Conservation (phyloP, 108 stramenopile species). For the Nitzschia sp. region DNA sequence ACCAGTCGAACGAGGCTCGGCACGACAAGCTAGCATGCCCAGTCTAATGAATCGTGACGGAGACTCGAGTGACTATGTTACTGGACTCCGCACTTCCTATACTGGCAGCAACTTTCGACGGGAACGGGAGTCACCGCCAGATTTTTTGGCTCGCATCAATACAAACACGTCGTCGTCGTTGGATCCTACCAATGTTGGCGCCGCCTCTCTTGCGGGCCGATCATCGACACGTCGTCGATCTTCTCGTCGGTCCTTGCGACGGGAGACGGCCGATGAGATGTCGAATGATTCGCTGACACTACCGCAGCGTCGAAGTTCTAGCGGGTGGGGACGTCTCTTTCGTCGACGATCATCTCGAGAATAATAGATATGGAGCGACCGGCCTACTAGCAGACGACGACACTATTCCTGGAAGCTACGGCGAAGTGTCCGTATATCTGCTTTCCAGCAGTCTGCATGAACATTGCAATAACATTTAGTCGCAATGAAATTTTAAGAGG, state of each 20-base stretch:
- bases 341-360: slow-evolving; percentile 14
- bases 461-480: too few relatives aligned
- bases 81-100: slow-evolving; percentile 3
- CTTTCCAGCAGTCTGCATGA: too few relatives aligned
- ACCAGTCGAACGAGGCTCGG: neutral
- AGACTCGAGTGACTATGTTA: neutral
- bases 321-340: slow-evolving; percentile 21
- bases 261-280: neutral
- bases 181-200: neutral
- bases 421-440: too few relatives aligned
- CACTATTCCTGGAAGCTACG: too few relatives aligned
- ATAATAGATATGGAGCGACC: too few relatives aligned
- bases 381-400: too few relatives aligned
- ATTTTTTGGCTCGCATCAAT: slow-evolving; percentile 5
- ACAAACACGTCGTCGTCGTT: neutral
- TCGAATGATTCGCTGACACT: neutral
- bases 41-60: too few relatives aligned
- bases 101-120: slow-evolving; percentile 1
- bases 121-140: neutral
- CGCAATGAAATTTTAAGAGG: too few relatives aligned
- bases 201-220: neutral
- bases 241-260: neutral
- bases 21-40: neutral
- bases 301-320: neutral
- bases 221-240: slow-evolving; percentile 12